Evolutionary conservation across 345 rosid species (phyloP).

Genomic region (Bruguiera parviflora): DNA sequence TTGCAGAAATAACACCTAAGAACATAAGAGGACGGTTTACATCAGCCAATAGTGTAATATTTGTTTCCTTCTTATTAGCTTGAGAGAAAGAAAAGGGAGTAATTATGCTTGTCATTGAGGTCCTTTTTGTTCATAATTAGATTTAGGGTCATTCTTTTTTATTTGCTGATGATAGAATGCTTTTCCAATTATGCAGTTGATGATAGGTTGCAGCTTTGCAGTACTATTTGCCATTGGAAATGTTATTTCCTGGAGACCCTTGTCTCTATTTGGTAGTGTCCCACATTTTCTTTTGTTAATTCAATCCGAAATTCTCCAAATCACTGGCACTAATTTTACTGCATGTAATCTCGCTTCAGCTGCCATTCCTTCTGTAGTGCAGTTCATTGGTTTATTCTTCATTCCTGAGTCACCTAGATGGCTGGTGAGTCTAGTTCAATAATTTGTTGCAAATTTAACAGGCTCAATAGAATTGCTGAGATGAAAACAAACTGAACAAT

Average conservation of each 20-base stretch:
- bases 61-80: not conserved
- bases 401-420: conserved; percentile 54
- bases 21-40: conserved; percentile 28
- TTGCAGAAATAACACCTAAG: conserved; percentile 32
- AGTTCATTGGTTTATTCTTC: conserved; percentile 33
- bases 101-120: not conserved
- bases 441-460: not conserved
- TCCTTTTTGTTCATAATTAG: no score
- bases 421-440: conserved; percentile 28
- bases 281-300: not conserved
- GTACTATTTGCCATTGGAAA: conserved; percentile 25
- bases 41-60: conserved; percentile 19
- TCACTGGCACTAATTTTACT: no score
- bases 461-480: not conserved
- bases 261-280: conserved; percentile 25
- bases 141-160: no score
- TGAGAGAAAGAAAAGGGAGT: not conserved
- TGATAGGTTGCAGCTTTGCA: conserved; percentile 23
- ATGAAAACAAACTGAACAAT: not conserved
- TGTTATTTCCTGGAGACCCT: conserved; percentile 30
- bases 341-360: conserved; percentile 21
- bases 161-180: not conserved
- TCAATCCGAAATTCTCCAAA: no score
- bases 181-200: conserved; percentile 15
- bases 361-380: conserved; percentile 31